These are phyloP conservation scores for Claviceps citrina DNA, from an alignment of 2,329 filamentous ascomycete genomes.

Conservation along the genomic window DNA sequence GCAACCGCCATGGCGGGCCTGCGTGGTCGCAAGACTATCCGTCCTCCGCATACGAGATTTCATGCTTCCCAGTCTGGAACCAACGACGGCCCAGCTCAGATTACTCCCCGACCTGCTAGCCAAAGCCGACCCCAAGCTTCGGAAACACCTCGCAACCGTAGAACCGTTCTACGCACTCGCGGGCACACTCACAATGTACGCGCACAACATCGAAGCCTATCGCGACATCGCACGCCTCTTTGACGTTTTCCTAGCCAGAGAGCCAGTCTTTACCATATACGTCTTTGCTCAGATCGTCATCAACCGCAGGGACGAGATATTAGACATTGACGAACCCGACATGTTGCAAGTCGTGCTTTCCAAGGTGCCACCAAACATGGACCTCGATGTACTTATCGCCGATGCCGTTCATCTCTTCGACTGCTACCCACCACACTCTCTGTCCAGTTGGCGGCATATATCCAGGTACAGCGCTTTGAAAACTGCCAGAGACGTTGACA, in stretches of 20 bases:
- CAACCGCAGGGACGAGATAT: conserved; percentile 65
- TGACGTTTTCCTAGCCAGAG: conserved; percentile 74
- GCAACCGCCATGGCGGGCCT: conserved; percentile 41
- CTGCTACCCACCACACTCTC: conserved; percentile 52
- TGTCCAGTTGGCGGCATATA: conserved; percentile 58
- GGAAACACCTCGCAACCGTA: conserved; percentile 57
- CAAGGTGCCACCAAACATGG: conserved; percentile 67
- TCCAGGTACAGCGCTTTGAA: conserved; percentile 70
- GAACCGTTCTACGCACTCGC: conserved; percentile 86
- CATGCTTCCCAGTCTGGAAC: conserved; percentile 78
- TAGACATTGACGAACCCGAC: conserved; percentile 82
- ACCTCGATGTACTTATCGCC: conserved; percentile 63
- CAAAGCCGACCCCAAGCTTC: conserved; percentile 55
- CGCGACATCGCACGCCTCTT: conserved; percentile 79
- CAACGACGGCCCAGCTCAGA: conserved; percentile 70
- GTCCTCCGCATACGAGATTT: conserved; percentile 88
- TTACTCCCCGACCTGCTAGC: conserved; percentile 72
- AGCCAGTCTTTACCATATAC: conserved; percentile 82
- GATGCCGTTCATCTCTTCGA: conserved; percentile 49
- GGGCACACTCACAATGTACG: conserved; percentile 90
- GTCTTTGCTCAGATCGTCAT: conserved; percentile 82
- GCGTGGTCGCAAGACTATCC: conserved; percentile 65
- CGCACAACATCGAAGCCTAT: conserved; percentile 87
- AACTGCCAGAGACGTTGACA: conserved; percentile 46
- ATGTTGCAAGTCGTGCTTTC: conserved; percentile 82